Percentiles rank a stretch among this genome's conserved stretches.
Evolutionary conservation across 106 monocot species (phyloP).

Genomic region (Agapanthus africanus): DNA sequence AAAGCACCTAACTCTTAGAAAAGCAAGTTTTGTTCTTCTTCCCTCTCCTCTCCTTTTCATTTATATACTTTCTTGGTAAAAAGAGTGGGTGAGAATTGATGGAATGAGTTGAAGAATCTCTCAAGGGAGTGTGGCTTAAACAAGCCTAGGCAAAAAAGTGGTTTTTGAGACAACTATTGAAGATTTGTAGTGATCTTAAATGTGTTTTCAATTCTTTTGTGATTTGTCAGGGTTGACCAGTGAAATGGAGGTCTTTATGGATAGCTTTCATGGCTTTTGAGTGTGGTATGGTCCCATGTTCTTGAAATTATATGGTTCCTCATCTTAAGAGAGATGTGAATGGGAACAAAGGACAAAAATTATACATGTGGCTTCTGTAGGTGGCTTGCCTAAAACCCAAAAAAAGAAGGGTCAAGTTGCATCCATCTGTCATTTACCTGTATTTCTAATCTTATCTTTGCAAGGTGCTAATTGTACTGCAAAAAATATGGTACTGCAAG

Average conservation of each 20-base stretch:
- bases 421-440: not conserved
- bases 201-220: too few relatives aligned
- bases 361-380: not conserved
- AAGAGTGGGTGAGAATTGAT: too few relatives aligned
- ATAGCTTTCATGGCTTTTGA: not conserved
- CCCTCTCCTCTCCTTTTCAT: too few relatives aligned
- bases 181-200: too few relatives aligned
- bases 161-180: too few relatives aligned
- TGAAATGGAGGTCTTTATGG: not conserved
- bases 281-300: constrained; percentile 3
- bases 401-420: constrained; percentile 5
- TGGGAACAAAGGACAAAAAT: not conserved
- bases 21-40: too few relatives aligned
- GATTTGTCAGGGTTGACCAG: not conserved
- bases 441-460: not conserved
- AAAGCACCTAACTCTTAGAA: too few relatives aligned
- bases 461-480: constrained; percentile 6
- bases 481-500: not conserved
- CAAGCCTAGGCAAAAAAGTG: too few relatives aligned
- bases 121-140: too few relatives aligned
- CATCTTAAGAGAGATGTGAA: not conserved
- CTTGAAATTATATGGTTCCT: not conserved
- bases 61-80: too few relatives aligned
- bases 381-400: not conserved
- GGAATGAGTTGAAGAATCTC: too few relatives aligned